A percentile compares a stretch with the other conserved stretches of the same genome.
These are phyloP conservation scores for Colletotrichum incanum DNA, from an alignment of 2,329 filamentous ascomycete genomes.

Conservation along the genomic window DNA sequence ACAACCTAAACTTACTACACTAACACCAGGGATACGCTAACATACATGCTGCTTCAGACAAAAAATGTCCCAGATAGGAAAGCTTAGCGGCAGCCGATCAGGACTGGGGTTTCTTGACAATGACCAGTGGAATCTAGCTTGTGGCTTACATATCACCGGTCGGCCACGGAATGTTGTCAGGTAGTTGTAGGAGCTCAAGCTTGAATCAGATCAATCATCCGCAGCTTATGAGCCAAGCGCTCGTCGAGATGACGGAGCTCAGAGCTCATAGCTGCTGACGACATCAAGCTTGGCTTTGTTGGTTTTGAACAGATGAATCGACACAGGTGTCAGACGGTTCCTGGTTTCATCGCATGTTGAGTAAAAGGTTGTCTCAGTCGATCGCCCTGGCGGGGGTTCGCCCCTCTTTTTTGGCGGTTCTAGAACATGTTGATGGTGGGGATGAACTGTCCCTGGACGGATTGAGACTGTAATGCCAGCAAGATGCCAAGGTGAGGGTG, in stretches of 20 bases:
- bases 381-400: background rate
- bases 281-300: background rate
- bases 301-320: background rate
- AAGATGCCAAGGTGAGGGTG: too few species aligned
- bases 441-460: background rate
- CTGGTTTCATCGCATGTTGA: constrained; percentile 34
- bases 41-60: accelerated
- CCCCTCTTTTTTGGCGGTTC: background rate
- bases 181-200: background rate
- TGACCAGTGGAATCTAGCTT: background rate
- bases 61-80: background rate
- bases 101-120: background rate
- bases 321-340: constrained; percentile 13
- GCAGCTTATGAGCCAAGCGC: background rate
- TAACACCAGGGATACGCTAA: too few species aligned
- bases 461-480: constrained; percentile 3
- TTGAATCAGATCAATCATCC: background rate
- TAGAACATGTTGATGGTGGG: background rate
- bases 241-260: background rate
- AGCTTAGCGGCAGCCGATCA: background rate
- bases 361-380: constrained; percentile 25
- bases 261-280: background rate
- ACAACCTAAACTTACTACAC: too few species aligned
- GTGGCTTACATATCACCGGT: background rate
- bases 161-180: background rate